Evolutionary conservation across 202 grass and related monocot genomes (phyloP).

Genomic region (Miscanthus sacchariflorus): DNA sequence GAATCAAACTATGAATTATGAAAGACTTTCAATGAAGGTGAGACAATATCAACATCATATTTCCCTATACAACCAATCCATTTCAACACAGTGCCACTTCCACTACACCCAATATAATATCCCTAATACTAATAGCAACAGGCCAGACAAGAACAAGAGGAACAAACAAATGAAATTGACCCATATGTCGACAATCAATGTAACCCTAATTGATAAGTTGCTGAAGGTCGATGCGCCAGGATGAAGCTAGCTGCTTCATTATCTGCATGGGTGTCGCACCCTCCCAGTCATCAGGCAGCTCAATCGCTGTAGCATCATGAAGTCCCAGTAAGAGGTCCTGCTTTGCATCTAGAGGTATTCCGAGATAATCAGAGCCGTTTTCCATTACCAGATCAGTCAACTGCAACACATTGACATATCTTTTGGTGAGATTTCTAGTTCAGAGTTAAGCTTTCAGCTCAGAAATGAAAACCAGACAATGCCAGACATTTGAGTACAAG

Average conservation of each 20-base stretch:
- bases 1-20: slow-evolving; percentile 30
- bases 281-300: slow-evolving; percentile 90
- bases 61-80: slow-evolving; percentile 44
- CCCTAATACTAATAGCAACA: slow-evolving; percentile 47
- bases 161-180: slow-evolving; percentile 58
- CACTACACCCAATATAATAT: slow-evolving; percentile 48
- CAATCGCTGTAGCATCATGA: slow-evolving; percentile 65
- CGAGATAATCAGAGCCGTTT: slow-evolving; percentile 75
- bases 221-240: slow-evolving; percentile 87
- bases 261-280: slow-evolving; percentile 80
- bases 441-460: slow-evolving; percentile 31
- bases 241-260: slow-evolving; percentile 93
- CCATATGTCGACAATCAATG: slow-evolving; percentile 40
- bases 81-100: slow-evolving; percentile 43
- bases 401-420: slow-evolving; percentile 54
- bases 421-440: slow-evolving; percentile 23
- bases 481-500: neutral
- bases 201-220: slow-evolving; percentile 68
- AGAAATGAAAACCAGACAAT: slow-evolving; percentile 25
- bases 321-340: slow-evolving; percentile 79
- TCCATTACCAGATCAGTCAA: slow-evolving; percentile 88
- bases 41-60: slow-evolving; percentile 55
- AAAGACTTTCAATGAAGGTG: neutral
- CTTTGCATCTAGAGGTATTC: slow-evolving; percentile 72
- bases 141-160: slow-evolving; percentile 9